These are phyloP conservation scores for Penicillium lividum DNA, from an alignment of 495 filamentous ascomycete species.

Conservation along the genomic window DNA sequence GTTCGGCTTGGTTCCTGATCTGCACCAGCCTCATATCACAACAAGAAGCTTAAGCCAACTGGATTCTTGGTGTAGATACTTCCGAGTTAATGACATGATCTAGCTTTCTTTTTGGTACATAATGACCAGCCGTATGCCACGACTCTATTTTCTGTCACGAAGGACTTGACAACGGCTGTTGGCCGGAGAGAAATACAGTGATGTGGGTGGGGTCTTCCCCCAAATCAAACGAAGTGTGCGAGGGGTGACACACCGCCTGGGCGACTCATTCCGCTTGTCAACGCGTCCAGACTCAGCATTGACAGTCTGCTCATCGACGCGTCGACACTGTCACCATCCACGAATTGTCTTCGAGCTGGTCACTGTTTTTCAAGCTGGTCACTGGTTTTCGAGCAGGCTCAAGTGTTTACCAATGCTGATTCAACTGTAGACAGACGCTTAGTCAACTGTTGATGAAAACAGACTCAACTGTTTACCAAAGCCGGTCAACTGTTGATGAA, in stretches of 20 bases:
- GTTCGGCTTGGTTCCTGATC: no score
- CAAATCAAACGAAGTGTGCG: not conserved
- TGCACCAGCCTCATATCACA: no score
- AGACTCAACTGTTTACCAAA: no score
- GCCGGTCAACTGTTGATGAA: not conserved
- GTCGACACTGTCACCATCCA: slow-evolving; percentile 1
- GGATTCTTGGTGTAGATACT: not conserved
- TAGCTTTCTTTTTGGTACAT: slow-evolving; percentile 4
- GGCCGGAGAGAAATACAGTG: slow-evolving; percentile 1
- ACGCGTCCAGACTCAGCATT: slow-evolving; percentile 6
- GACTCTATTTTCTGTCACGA: no score
- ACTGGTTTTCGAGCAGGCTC: not conserved
- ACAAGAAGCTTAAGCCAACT: no score
- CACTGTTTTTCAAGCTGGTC: no score
- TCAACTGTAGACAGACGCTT: not conserved
- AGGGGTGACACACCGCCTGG: slow-evolving; percentile 3
- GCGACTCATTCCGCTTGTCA: not conserved
- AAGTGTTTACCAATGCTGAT: slow-evolving; percentile 4
- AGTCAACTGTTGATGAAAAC: no score
- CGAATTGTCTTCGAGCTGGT: slow-evolving; percentile 1
- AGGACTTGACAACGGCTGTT: slow-evolving; percentile 4
- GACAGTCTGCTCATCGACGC: slow-evolving; percentile 5
- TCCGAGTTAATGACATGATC: not conserved
- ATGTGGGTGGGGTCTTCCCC: slow-evolving; percentile 4
- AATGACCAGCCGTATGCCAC: not conserved